These are phyloP conservation scores for Hortaea werneckii DNA, from an alignment of 2,329 filamentous ascomycete species.

Conservation along the genomic window DNA sequence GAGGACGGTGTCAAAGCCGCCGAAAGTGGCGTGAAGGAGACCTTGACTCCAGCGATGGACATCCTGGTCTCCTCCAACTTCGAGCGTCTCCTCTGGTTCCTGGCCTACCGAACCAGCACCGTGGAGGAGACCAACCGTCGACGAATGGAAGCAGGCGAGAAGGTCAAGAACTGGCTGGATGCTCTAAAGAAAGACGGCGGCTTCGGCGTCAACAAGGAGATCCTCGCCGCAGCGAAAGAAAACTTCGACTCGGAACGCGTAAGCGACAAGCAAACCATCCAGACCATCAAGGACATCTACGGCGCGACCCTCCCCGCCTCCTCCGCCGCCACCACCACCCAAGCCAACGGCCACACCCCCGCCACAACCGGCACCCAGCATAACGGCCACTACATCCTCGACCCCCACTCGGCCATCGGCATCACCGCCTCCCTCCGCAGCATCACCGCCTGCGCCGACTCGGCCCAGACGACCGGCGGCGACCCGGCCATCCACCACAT, in stretches of 20 bases:
- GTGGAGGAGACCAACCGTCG: constrained; percentile 33
- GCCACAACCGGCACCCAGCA: constrained; percentile 27
- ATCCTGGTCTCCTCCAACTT: constrained; percentile 96
- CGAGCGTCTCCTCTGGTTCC: constrained; percentile 87
- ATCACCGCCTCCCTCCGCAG: constrained; percentile 66
- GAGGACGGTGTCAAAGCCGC: constrained; percentile 53
- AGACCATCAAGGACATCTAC: constrained; percentile 38
- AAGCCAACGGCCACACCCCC: constrained; percentile 31
- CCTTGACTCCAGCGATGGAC: constrained; percentile 91
- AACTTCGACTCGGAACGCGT: constrained; percentile 74
- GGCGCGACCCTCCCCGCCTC: constrained; percentile 18
- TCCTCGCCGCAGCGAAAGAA: constrained; percentile 59
- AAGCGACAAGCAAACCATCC: constrained; percentile 42
- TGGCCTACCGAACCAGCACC: constrained; percentile 60
- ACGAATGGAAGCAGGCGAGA: constrained; percentile 52
- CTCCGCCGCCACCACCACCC: constrained; percentile 15
- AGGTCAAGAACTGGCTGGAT: constrained; percentile 67
- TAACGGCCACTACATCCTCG: constrained; percentile 61
- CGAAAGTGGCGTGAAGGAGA: constrained; percentile 72
- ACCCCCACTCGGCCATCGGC: constrained; percentile 87
- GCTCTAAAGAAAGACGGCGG: constrained; percentile 72
- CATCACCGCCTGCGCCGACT: constrained; percentile 38
- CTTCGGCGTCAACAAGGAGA: constrained; percentile 67
- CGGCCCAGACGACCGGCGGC: constrained; percentile 24
- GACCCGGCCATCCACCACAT: constrained; percentile 50